Conservation (phyloP, 2,329 filamentous ascomycete species). For the Zopfia rhizophila region DNA sequence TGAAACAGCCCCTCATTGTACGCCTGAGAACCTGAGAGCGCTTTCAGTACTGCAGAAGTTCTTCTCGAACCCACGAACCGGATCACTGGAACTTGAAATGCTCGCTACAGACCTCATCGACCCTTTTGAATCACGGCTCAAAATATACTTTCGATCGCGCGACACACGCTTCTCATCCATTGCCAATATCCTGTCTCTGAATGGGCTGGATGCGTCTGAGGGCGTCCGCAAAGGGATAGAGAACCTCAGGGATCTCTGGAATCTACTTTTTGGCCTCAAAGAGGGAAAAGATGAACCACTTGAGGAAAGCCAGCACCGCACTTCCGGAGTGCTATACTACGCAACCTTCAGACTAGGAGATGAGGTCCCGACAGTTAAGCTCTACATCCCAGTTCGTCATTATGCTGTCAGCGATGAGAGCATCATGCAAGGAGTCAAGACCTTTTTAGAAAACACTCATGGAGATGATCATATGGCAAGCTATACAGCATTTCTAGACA, state of each 20-base stretch:
- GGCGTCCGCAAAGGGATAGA: not conserved
- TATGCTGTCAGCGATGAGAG: not conserved
- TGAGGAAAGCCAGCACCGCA: not conserved
- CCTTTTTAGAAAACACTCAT: not conserved
- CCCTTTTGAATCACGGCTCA: not conserved
- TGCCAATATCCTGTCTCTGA: not conserved
- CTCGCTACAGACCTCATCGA: not conserved
- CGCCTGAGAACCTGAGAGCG: not conserved
- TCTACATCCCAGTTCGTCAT: conserved; percentile 6
- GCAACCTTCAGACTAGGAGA: not conserved
- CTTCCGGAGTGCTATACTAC: not conserved
- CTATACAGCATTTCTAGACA: not conserved
- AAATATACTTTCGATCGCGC: conserved; percentile 1
- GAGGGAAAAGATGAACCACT: not conserved
- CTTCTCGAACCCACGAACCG: not conserved
- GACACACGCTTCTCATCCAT: not conserved
- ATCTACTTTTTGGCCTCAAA: not conserved
- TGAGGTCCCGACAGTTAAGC: not conserved
- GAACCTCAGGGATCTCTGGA: not conserved
- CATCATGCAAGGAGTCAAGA: not conserved
- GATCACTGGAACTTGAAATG: conserved; percentile 1
- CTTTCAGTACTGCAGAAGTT: not conserved
- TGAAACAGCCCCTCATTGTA: not conserved
- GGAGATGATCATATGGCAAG: conserved; percentile 1
- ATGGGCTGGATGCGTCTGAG: not conserved